Percentiles rank a stretch among this genome's conserved stretches.
Conservation (phyloP, 2,329 filamentous ascomycete species). For the Hypoxylon sp. region DNA sequence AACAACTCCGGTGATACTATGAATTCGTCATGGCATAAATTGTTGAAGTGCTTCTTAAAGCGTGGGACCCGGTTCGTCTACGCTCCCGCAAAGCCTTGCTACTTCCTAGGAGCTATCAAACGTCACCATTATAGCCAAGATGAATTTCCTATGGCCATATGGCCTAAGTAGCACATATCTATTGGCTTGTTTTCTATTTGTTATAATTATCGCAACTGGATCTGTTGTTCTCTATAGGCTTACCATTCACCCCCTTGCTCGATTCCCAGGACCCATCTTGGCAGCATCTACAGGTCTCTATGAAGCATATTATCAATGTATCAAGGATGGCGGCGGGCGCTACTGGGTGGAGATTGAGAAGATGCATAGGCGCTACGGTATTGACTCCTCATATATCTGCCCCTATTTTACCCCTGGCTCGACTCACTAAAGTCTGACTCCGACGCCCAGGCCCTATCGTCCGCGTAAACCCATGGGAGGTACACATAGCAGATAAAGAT, state of each 20-base stretch:
- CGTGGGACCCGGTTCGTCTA: not conserved
- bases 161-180: slow-evolving; percentile 16
- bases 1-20: not conserved
- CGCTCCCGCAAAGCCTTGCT: not conserved
- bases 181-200: slow-evolving; percentile 1
- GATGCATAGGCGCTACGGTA: slow-evolving; percentile 48
- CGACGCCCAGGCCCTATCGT: slow-evolving; percentile 42
- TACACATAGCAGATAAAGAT: slow-evolving; percentile 44
- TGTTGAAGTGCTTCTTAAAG: slow-evolving; percentile 19
- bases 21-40: slow-evolving; percentile 3
- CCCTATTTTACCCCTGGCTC: not conserved
- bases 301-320: slow-evolving; percentile 46
- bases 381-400: not conserved
- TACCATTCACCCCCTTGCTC: slow-evolving; percentile 44
- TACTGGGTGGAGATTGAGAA: slow-evolving; percentile 48
- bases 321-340: slow-evolving; percentile 48
- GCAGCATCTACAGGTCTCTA: slow-evolving; percentile 48
- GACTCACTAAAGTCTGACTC: not conserved
- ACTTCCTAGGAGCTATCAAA: not conserved
- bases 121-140: slow-evolving; percentile 7
- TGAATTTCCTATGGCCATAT: slow-evolving; percentile 31
- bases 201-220: not conserved
- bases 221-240: slow-evolving; percentile 43
- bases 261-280: slow-evolving; percentile 43
- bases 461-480: slow-evolving; percentile 46